Base-by-base conservation (phyloP, 1,284 basidiomycete species). In the Ceratobasidium sp. region DNA sequence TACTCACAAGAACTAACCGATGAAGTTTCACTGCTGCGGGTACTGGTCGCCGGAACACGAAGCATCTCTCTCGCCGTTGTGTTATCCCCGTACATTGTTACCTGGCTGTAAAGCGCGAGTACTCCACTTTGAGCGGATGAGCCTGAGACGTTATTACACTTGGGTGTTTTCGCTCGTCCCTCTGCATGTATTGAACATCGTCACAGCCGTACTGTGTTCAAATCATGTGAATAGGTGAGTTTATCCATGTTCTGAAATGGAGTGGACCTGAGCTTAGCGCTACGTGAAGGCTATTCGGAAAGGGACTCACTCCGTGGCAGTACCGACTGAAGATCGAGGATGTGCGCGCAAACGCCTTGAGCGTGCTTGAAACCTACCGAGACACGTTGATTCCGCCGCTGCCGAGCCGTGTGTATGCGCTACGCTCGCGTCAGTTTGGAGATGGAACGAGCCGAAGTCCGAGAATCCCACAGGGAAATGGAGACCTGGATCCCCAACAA, bases 61-160 rank as follows among this genome's bases (percentile, higher is more conserved):
- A 81, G 91, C 91, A 2, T 88, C 89, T 2, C 85, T 89, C 58
- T 92, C 91, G 75, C 86, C 86, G 63, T 87, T 88, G 44, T 95
- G 94, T 83, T 94, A 92, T 84, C 85, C 91, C 1, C 90, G 93
- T 61, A 89, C 91, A 49, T 85, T 87, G 60, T 86, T 93, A 15
- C 91, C 92, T 3, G 93, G 93, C 0, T 95, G 94, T 85, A 94
- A 93, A 85, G 89, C 89, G 42, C 86, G 86, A 64, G 90, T 94
- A 70, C 87, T 89, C 78, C 87, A 87, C 23, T 91, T 93, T 82
- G 91, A 94, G 84, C 86, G 87, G 46, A 84, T 82, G 46, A 89
- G 89, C 77, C 87, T 94, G 39, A 84, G 84, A 39, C 85, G 85
- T 55, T 87, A 92, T 80, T 94, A 92, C 87, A 86, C 86, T 46